Conservation (phyloP, 768 basidiomycete species). For the Exsudoporus frostii region DNA sequence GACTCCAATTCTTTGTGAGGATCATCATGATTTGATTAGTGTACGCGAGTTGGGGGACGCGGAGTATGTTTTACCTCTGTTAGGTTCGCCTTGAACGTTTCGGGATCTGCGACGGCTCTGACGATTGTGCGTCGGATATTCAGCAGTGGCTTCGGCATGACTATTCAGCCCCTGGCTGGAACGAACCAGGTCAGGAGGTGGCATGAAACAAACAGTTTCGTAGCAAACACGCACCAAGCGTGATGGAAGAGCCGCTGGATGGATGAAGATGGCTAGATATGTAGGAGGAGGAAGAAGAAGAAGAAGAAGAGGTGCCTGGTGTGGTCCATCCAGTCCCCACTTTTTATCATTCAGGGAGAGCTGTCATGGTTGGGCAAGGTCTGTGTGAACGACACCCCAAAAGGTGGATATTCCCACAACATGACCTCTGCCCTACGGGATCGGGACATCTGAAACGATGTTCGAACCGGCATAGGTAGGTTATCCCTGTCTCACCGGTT, state of each 20-base stretch:
- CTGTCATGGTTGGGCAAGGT: not conserved
- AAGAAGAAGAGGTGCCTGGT: not conserved
- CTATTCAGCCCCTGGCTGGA: not conserved
- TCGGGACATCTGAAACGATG: too few species aligned
- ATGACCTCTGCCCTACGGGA: not conserved
- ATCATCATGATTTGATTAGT: not conserved
- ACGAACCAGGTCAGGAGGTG: not conserved
- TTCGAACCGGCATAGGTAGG: not conserved
- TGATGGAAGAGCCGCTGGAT: too few species aligned
- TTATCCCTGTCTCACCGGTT: not conserved
- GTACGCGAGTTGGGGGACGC: not conserved
- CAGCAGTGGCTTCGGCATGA: conserved; percentile 10
- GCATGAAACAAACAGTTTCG: not conserved
- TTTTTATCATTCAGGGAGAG: not conserved
- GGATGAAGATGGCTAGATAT: not conserved
- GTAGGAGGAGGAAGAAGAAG: not conserved
- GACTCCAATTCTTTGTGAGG: not conserved
- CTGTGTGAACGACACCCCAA: not conserved
- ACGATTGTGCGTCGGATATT: conserved; percentile 15
- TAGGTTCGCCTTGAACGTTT: not conserved
- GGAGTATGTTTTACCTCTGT: conserved; percentile 2
- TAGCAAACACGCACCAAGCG: not conserved
- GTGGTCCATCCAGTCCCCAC: not conserved
- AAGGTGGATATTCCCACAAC: not conserved
- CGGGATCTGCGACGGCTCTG: conserved; percentile 20